Conservation (phyloP, 2,329 filamentous ascomycete genomes). For the Alternaria atra region DNA sequence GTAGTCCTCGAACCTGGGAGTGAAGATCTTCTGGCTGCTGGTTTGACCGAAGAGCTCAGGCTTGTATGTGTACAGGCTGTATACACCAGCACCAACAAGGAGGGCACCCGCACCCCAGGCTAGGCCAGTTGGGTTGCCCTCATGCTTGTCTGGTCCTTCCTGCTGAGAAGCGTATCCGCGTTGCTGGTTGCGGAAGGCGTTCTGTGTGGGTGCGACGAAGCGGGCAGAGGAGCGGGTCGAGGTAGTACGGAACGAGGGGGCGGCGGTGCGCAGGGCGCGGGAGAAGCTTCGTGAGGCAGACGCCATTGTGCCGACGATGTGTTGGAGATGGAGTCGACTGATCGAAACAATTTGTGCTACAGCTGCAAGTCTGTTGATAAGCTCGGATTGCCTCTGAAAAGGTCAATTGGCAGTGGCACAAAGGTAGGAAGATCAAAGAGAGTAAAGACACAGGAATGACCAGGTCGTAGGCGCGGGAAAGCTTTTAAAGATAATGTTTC, state of each 20-base stretch:
- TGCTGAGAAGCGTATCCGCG: slow-evolving; percentile 77
- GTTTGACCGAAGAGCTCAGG: slow-evolving; percentile 54
- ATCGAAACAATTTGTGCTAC: neutral
- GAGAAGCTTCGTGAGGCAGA: slow-evolving; percentile 47
- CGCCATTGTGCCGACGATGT: slow-evolving; percentile 38
- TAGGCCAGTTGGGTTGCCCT: slow-evolving; percentile 61
- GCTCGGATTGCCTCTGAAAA: slow-evolving; percentile 2
- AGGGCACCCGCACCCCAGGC: slow-evolving; percentile 45
- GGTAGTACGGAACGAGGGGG: slow-evolving; percentile 64
- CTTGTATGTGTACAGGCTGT: slow-evolving; percentile 63
- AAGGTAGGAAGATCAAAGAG: slow-evolving; percentile 9
- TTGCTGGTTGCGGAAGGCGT: slow-evolving; percentile 77
- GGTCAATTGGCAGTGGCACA: slow-evolving; percentile 22
- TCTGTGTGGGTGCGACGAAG: slow-evolving; percentile 67
- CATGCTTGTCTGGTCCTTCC: slow-evolving; percentile 54
- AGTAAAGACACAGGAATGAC: slow-evolving; percentile 9
- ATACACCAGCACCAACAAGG: slow-evolving; percentile 38
- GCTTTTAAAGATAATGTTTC: slow-evolving; percentile 23
- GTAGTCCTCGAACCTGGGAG: slow-evolving; percentile 85
- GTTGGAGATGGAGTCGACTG: neutral
- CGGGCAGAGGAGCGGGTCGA: slow-evolving; percentile 63
- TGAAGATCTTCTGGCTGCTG: slow-evolving; percentile 63
- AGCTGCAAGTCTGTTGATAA: slow-evolving; percentile 10
- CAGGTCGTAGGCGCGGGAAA: slow-evolving; percentile 1
- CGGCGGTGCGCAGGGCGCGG: slow-evolving; percentile 52